Evolutionary conservation across 2,329 filamentous ascomycete genomes (phyloP), one percentile per base, ranked within the genome.

Genomic region (Polychaeton citri): DNA sequence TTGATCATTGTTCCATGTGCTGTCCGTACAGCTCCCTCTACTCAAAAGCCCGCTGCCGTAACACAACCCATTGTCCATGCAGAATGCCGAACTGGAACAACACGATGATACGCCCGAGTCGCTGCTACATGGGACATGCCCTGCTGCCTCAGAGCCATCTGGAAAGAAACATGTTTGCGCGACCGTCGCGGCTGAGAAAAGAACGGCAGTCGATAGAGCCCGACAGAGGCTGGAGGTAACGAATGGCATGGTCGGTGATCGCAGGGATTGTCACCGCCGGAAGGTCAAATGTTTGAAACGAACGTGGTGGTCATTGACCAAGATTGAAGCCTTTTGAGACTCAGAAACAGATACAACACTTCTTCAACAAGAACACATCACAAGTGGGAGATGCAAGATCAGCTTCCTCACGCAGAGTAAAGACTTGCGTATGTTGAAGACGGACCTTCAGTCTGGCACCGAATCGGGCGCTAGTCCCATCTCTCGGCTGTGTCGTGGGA

Each of bases 31-130:
- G 28, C 49, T 54, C 16, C 42, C 43, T 37, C 52, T 40, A 15
- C 39, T 51, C 28, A 54, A 42, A 9, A 57, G 41, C 9, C 52
- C 51, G 15, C 40, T 43, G 9, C 44, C 44, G 34, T 50, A 55
- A 35, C 53, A 57, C 9, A 56, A 37, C 12, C 54, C 53, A 37
- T 51, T 50, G 16, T 50, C 49, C 45, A 56, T 30, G 35, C 54
- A 56, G 33, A 51, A 53, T 5, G 50, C 42, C 30, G 44, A 40
- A 13, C 45, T 37, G 7, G 39, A 41, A 35, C 54, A 57, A 36
- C 54, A 57, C 17, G 51, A 40, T 6, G 50, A 49, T 9, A 37
- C 38, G 4, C 24, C 32, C 12, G 36, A 33, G 12, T 28, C 38
- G 30, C 37, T 36, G 28, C 40, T 43, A 38, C 50, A 53, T 12